These are phyloP conservation scores for Solanum neorickii DNA, from an alignment of 257 asterid species.

Conservation along the genomic window DNA sequence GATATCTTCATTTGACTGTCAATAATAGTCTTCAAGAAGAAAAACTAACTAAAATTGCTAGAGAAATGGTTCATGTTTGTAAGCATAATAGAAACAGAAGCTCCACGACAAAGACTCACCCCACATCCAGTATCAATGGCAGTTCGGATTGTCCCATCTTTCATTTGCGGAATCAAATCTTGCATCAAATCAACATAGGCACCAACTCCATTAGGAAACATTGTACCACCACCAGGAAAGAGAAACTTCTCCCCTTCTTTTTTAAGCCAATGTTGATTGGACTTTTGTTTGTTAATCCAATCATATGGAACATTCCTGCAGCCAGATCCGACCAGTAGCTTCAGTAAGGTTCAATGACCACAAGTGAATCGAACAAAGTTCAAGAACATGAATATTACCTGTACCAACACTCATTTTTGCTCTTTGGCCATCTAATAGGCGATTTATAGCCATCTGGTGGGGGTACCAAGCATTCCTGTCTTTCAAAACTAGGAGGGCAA, in stretches of 20 bases:
- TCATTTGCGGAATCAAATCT: slow-evolving; percentile 17
- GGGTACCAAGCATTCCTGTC: slow-evolving; percentile 72
- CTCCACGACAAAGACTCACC: slow-evolving; percentile 1
- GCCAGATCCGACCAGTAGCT: not conserved
- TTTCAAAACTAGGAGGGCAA: slow-evolving; percentile 69
- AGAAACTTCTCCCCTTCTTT: slow-evolving; percentile 22
- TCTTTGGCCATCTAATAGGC: slow-evolving; percentile 82
- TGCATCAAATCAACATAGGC: slow-evolving; percentile 14
- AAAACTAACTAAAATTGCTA: not conserved
- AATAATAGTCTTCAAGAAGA: not conserved
- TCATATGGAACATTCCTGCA: slow-evolving; percentile 25
- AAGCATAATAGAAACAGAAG: not conserved
- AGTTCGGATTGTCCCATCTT: slow-evolving; percentile 16
- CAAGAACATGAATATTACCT: slow-evolving; percentile 27
- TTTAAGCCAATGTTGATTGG: slow-evolving; percentile 20
- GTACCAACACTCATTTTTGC: slow-evolving; percentile 81
- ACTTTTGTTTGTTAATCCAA: slow-evolving; percentile 21
- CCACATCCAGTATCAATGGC: slow-evolving; percentile 27
- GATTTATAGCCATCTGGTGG: slow-evolving; percentile 68
- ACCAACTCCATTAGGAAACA: slow-evolving; percentile 21
- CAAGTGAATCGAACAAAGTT: not conserved
- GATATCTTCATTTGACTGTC: not conserved
- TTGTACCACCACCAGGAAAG: slow-evolving; percentile 23
- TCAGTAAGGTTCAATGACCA: not conserved
- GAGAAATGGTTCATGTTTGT: not conserved